Percentiles rank a stretch among this genome's conserved stretches.
phyloP scores from a whole-genome alignment of 495 filamentous ascomycete genomes.

The Chlorociboria aeruginascens region DNA sequence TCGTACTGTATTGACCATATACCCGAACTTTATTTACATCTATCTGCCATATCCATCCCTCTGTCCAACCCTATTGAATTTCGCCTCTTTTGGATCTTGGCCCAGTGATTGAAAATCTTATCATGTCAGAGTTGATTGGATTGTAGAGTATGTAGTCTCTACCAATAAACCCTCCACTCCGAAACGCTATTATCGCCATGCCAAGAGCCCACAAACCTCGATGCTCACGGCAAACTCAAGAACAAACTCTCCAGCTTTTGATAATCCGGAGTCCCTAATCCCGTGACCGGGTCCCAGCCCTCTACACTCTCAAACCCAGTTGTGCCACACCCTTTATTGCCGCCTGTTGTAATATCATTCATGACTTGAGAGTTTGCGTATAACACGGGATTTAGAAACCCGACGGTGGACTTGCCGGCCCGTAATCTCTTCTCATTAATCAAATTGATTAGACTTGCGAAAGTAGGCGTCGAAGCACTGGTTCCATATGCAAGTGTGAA shows the following conservation, averaged over 20 bases:
- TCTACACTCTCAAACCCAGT: slow-evolving; percentile 41
- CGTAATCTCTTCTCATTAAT: slow-evolving; percentile 50
- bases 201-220: too few species aligned
- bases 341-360: slow-evolving; percentile 49
- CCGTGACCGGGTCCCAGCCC: slow-evolving; percentile 55
- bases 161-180: too few species aligned
- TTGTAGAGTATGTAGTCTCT: too few species aligned
- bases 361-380: slow-evolving; percentile 49
- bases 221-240: slow-evolving; percentile 20
- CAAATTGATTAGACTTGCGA: slow-evolving; percentile 38
- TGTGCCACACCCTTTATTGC: slow-evolving; percentile 46
- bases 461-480: slow-evolving; percentile 25
- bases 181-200: too few species aligned
- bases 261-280: slow-evolving; percentile 42
- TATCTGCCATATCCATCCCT: too few species aligned
- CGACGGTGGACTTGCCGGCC: slow-evolving; percentile 41
- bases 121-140: too few species aligned
- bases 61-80: too few species aligned
- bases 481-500: slow-evolving; percentile 41
- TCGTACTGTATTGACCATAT: too few species aligned
- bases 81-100: too few species aligned
- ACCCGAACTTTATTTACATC: too few species aligned
- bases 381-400: slow-evolving; percentile 48
- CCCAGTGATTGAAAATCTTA: too few species aligned
- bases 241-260: slow-evolving; percentile 34